Evolutionary conservation across 768 basidiomycete genomes (phyloP).

Genomic region (Boletus subparvulus): DNA sequence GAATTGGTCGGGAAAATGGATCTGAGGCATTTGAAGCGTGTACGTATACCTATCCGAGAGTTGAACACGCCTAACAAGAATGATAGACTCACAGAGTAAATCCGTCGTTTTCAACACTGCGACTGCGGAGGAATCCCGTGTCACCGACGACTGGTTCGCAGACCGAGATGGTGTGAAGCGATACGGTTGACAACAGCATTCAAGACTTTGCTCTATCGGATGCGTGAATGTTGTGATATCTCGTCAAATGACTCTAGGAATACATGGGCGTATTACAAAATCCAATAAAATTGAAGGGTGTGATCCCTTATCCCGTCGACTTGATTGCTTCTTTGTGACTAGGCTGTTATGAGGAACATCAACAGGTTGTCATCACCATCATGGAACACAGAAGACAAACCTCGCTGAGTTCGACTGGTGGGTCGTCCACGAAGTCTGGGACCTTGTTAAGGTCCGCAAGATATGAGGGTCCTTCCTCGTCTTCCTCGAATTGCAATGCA

Average conservation of each 20-base stretch:
- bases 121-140: constrained; percentile 52
- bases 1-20: constrained; percentile 85
- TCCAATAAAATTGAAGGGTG: background rate
- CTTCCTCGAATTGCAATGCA: constrained; percentile 87
- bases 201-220: background rate
- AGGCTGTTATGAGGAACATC: constrained; percentile 32
- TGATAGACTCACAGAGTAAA: constrained; percentile 79
- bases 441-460: constrained; percentile 81
- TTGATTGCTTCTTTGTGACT: constrained; percentile 56
- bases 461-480: constrained; percentile 89
- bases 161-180: constrained; percentile 51
- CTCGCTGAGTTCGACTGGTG: constrained; percentile 70
- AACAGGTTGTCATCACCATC: background rate
- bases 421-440: constrained; percentile 91
- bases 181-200: constrained; percentile 52
- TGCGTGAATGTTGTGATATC: background rate
- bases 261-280: constrained; percentile 17
- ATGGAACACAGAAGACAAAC: constrained; percentile 35
- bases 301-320: constrained; percentile 38
- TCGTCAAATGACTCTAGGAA: constrained; percentile 2
- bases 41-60: constrained; percentile 33
- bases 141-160: constrained; percentile 77
- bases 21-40: constrained; percentile 78
- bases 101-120: constrained; percentile 78
- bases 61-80: constrained; percentile 4